These are phyloP conservation scores for Xylaria sp. DNA, from an alignment of 2,329 filamentous ascomycete species.

Conservation along the genomic window DNA sequence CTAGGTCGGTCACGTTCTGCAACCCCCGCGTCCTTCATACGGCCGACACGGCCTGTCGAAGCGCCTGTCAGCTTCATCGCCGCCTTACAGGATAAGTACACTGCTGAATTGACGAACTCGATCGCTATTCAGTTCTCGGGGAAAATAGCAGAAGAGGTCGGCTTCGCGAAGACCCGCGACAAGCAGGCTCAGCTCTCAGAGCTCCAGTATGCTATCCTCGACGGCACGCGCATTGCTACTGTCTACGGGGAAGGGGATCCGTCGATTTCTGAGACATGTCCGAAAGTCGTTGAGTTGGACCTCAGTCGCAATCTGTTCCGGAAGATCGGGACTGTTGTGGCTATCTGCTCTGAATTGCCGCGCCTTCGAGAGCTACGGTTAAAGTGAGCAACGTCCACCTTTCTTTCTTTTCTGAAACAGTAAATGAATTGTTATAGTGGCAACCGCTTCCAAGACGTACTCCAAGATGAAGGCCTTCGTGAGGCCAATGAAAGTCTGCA, in stretches of 20 bases:
- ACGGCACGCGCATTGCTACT: constrained; percentile 68
- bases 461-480: constrained; percentile 49
- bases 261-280: constrained; percentile 59
- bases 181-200: constrained; percentile 80
- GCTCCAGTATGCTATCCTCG: constrained; percentile 80
- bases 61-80: constrained; percentile 73
- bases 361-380: constrained; percentile 69
- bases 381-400: constrained; percentile 60
- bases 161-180: constrained; percentile 88
- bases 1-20: constrained; percentile 65
- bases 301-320: constrained; percentile 84
- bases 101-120: constrained; percentile 56
- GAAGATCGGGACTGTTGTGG: constrained; percentile 66
- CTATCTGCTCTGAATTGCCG: constrained; percentile 74
- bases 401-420: not conserved
- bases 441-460: constrained; percentile 67
- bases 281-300: constrained; percentile 78
- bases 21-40: constrained; percentile 85
- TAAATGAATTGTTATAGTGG: constrained; percentile 57
- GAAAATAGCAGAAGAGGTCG: constrained; percentile 91
- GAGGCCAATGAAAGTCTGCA: constrained; percentile 50
- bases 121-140: constrained; percentile 70
- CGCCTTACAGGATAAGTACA: constrained; percentile 85
- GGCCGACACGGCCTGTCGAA: constrained; percentile 75
- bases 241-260: constrained; percentile 44